A percentile compares a stretch with the other conserved stretches of the same genome.
Evolutionary conservation across 2,329 filamentous ascomycete genomes (phyloP).

Genomic region (Harringtonia lauricola): DNA sequence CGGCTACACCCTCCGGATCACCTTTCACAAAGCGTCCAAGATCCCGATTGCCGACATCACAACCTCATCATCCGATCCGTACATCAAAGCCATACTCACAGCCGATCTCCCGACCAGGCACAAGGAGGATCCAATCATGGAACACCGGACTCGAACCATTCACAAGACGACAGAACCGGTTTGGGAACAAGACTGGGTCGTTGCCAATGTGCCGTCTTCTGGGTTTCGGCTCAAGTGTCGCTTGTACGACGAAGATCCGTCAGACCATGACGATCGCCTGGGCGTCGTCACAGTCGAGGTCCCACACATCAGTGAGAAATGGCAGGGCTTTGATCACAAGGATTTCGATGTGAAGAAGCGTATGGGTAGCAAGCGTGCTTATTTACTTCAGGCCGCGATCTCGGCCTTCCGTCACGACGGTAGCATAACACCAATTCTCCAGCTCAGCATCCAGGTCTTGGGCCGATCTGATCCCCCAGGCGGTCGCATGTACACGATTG

Average conservation of each 20-base stretch:
- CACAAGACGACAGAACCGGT: constrained; percentile 60
- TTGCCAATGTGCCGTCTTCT: constrained; percentile 71
- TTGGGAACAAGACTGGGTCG: constrained; percentile 81
- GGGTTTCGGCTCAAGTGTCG: constrained; percentile 80
- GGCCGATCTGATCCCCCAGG: constrained; percentile 60
- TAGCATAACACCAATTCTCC: constrained; percentile 59
- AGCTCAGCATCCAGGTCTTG: constrained; percentile 66
- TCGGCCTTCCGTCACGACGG: constrained; percentile 48
- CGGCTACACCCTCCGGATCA: constrained; percentile 78
- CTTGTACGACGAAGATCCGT: constrained; percentile 81
- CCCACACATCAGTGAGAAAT: constrained; percentile 46
- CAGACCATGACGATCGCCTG: constrained; percentile 76
- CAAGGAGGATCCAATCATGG: constrained; percentile 72
- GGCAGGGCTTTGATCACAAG: constrained; percentile 52
- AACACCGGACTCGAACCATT: constrained; percentile 65
- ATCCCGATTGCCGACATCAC: constrained; percentile 74
- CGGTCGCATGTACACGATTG: constrained; percentile 68
- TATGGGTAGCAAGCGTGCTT: constrained; percentile 78
- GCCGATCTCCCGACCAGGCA: constrained; percentile 63
- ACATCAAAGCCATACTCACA: constrained; percentile 63
- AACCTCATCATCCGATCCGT: constrained; percentile 73
- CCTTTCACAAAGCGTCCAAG: constrained; percentile 69
- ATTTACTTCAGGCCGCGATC: constrained; percentile 58
- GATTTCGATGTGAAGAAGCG: constrained; percentile 69
- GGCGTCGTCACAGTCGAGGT: constrained; percentile 72